Base-by-base conservation (phyloP, 371 early-diverging fungal genomes). In the Encephalitozoon cuniculi region DNA sequence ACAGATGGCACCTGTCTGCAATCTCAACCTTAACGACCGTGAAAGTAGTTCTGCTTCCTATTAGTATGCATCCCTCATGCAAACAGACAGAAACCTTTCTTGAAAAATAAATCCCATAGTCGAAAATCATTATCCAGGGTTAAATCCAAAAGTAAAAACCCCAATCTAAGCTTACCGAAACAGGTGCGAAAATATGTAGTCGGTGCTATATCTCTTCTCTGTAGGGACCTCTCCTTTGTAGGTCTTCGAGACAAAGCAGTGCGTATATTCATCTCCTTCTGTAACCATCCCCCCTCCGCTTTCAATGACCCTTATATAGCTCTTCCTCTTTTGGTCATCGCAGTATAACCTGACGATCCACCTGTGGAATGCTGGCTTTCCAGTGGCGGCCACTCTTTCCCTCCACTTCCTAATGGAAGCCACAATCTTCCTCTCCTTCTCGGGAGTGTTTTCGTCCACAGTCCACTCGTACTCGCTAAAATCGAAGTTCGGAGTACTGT, bases 331-430 rank as follows among this genome's bases (percentile, higher is more conserved):
- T 15, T 68, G 23, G 12, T 81, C 74, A 9, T 54, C 41, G 15
- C 43, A 54, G 30, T 75, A 74, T 34, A 83, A 40, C 71, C 77
- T 80, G 4, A 83, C 81, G 15, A 40, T 65, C 85, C 84, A 85
- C 18, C 68, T 59, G 55, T 75, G 41, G 75, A 85, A 85, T 12
- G 85, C 83, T 26, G 30, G 67, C 46, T 75, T 71, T 2, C 79
- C 77, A 15, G 55, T 68, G 37, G 66, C 39, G 23, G 63, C n/a
- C 9, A 79, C 77, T 15, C 54, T 51, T 65, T 55, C 49, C 43
- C 79, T 71, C 79, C 79, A 79, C 18, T 75, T 77, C 46, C 51
- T 68, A 15, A 83, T 79, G 0, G 66, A 52, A 4, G 54, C 32
- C 28, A 74, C 59, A 34, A 75, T 64, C 65, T 75, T 81, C 9